Evolutionary conservation across 345 rosid species (phyloP), one percentile per base, ranked within the genome.

Genomic region (Pelargonium nanum): DNA sequence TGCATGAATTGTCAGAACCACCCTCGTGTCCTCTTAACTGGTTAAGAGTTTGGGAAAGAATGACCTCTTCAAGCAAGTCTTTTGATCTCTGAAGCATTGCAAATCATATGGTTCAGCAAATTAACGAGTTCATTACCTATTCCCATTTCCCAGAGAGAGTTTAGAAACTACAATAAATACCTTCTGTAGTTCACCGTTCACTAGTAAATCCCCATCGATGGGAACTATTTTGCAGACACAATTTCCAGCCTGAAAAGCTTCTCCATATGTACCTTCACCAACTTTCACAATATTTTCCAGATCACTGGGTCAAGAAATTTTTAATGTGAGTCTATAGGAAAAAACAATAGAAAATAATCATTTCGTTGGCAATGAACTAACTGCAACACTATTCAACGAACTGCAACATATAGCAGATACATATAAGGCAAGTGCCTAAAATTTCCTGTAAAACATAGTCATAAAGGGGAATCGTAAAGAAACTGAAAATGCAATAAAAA

Each of bases 201-300:
- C 97, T 70, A 62, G 80, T 26, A 84, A 64, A 55, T 93, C 92
- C 55, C 97, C 99, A 72, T 89, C 96, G 60, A 93, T 76, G 56
- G 99, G 99, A 71, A 93, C 99, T 72, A 93, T 77, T 81, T 93
- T 93, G 74, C 99, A 93, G 30, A 93, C 99, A 59, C 74, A 76
- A 61, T 72, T 67, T 21, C 99, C 99, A 54, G 85, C 88, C 59
- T 69, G 72, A 64, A 87, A 89, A 69, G 94, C 99, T 76, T 93
- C 99, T 68, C 99, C 99, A 68, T 70, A 93, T 51, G 97, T 93
- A 60, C 99, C 99, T 81, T 93, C 99, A 55, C 99, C 99, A 68
- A 93, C 70, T 82, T 93, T 93, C 66, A 63, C 65, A 67, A 93
- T 83, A 73, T 67, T 69, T 69, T 81, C 66, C 22, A 90, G 90